These are phyloP conservation scores for Pestalotiopsis sp. DNA, from an alignment of 2,329 filamentous ascomycete species.

Conservation along the genomic window DNA sequence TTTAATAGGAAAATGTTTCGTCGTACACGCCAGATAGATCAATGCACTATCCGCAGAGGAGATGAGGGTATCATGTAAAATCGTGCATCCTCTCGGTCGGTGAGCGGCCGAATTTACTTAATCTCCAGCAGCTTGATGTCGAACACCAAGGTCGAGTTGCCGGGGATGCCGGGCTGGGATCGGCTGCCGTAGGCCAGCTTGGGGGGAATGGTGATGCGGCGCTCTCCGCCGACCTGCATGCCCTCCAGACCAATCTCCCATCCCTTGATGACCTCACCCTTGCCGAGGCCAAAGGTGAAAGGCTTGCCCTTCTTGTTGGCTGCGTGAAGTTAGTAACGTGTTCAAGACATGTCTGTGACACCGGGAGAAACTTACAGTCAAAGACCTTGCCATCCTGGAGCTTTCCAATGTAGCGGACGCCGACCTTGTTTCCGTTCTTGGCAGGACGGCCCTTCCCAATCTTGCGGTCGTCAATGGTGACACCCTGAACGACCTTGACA, in stretches of 20 bases:
- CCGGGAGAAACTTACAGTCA: slow-evolving; percentile 66
- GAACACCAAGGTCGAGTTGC: slow-evolving; percentile 89
- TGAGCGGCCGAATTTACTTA: slow-evolving; percentile 58
- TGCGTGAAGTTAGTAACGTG: slow-evolving; percentile 34
- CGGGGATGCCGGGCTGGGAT: slow-evolving; percentile 80
- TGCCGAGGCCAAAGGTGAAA: slow-evolving; percentile 92
- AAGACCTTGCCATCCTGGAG: slow-evolving; percentile 93
- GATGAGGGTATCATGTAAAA: slow-evolving; percentile 13
- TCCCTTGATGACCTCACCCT: slow-evolving; percentile 96
- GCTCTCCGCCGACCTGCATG: slow-evolving; percentile 93
- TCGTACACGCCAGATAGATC: slow-evolving; percentile 29
- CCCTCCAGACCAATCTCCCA: slow-evolving; percentile 95
- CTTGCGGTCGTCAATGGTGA: slow-evolving; percentile 96
- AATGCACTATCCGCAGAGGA: slow-evolving; percentile 23
- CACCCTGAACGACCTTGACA: slow-evolving; percentile 81
- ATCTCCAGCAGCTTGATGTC: slow-evolving; percentile 86
- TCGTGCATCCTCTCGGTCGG: not conserved
- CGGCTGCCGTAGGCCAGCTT: slow-evolving; percentile 88
- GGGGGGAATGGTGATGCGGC: slow-evolving; percentile 86
- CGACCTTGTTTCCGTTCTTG: slow-evolving; percentile 88
- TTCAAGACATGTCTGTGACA: not conserved
- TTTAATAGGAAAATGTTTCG: slow-evolving; percentile 10
- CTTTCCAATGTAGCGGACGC: slow-evolving; percentile 98
- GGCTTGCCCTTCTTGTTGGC: slow-evolving; percentile 99
- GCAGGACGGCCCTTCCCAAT: slow-evolving; percentile 79